Evolutionary conservation across 176 grass and related monocot species (phyloP), one percentile per base, ranked within the genome.

Genomic region (Hyparrhenia diplandra): DNA sequence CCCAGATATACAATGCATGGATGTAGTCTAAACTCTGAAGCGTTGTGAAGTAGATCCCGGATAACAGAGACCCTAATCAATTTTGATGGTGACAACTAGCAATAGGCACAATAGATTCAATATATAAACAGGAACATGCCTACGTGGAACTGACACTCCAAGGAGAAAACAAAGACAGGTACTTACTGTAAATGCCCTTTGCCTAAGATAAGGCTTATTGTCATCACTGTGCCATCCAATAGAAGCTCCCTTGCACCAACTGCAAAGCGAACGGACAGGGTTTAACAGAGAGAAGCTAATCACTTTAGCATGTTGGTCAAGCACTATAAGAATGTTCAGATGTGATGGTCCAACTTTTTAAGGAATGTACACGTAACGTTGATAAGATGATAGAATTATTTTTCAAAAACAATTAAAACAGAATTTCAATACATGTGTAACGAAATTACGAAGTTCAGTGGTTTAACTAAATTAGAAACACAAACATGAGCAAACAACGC

Each of bases 201-300:
- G 95, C 81, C 80, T 92, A 75, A 98, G 92, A 89, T 98, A 98
- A 77, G 95, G 88, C 76, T 87, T 91, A 66, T 98, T 98, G 58
- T 98, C 86, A 84, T 94, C 95, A 37, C 86, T 91, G 73, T 98
- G 92, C 95, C 95, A 98, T 75, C 92, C 92, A 84, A 94, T 94
- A 55, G 83, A 94, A 77, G 95, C 77, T 64, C 92, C 90, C 85
- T 94, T 98, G 60, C 92, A 98, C 95, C 90, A 98, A 81, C 95
- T 94, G 77, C 86, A 88, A 21, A 76, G 7, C 8, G 27, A 90
- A 84, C 11, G 78, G 31, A 84, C 21, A 79, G 8, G 25, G 66
- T 84, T 84, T 62, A 10, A 55, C 51, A n/a, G 51, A 55, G 51
- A 55, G 20, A 55, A 55, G 51, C 51, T 55, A 55, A 55, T 55